Base-by-base conservation (phyloP, 306 rosid species). In the Cicer judaicum region DNA sequence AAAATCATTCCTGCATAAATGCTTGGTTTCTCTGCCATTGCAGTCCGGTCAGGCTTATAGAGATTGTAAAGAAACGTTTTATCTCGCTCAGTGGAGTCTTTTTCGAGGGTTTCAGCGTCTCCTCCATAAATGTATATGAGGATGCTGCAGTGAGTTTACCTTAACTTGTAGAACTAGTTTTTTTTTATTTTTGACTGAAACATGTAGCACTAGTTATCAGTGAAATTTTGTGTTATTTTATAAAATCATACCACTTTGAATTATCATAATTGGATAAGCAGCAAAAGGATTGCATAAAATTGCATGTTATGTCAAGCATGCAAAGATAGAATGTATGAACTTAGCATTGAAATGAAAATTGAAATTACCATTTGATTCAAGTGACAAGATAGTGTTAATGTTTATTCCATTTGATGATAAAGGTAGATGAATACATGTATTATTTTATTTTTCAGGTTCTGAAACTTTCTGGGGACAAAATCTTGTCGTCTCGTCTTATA, bases 71-170 rank as follows among this genome's bases (percentile, higher is more conserved):
- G 91, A 72, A 78, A 57, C 96, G 97, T 49, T 91, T 94, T 75
- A 50, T 85, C 78, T 82, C 93, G 55, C 88, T 89, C 7, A 96
- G 98, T 7, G 98, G 98, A 77, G 89, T 86, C 82, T 54, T 91
- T 82, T 81, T 88, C 50, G 97, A 94, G 72, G 92, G 93, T 12
- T 83, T 59, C 74, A 71, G 85, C 34, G 87, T 91, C 78, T 88
- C 93, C 52, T 13, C 77, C 84, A 86, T 94, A 52, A 63, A 74
- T 68, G 60, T 91, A 48, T 94, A 87, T 47, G 94, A 93, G 11
- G 96, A 93, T 75, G 89, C 90, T 66, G 97, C 90, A 8, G 96
- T 91, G 90, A 94, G 98, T 86, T 82, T 68, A 59, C 77, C 67
- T 65, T 74, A 50, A 63, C 76, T 68, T 62, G 14, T 43, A 57